Conservation (phyloP, 441 rosid genomes). For the Isatis lusitanica region DNA sequence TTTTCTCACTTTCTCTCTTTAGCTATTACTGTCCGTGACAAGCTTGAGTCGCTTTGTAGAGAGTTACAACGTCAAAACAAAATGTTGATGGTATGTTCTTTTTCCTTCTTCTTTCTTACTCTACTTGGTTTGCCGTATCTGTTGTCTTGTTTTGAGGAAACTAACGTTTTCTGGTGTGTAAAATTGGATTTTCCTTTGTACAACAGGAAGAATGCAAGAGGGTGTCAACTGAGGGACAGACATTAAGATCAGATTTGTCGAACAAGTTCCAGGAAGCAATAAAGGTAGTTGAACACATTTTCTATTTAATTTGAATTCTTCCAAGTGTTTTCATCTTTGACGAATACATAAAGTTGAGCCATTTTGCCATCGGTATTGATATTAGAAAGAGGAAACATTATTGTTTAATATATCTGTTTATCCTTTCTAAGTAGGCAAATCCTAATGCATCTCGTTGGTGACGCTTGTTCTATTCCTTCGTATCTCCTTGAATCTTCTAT, state of each 20-base stretch:
- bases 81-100: slow-evolving; percentile 68
- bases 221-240: slow-evolving; percentile 85
- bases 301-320: background rate
- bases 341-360: background rate
- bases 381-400: background rate
- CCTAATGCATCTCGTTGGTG: background rate
- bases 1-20: slow-evolving; percentile 24
- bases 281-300: slow-evolving; percentile 51
- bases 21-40: slow-evolving; percentile 84
- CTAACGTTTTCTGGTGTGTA: background rate
- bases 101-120: slow-evolving; percentile 1
- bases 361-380: background rate
- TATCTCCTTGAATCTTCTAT: background rate
- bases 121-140: slow-evolving; percentile 4
- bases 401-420: background rate
- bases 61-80: slow-evolving; percentile 94
- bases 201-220: slow-evolving; percentile 89
- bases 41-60: slow-evolving; percentile 86
- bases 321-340: background rate
- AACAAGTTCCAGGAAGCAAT: slow-evolving; percentile 89
- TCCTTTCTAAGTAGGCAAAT: background rate
- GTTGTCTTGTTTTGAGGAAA: background rate
- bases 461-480: background rate
- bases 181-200: slow-evolving; percentile 22
- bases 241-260: slow-evolving; percentile 80